Evolutionary conservation across 2,329 filamentous ascomycete species (phyloP).

Genomic region (Trichoderma koningii): DNA sequence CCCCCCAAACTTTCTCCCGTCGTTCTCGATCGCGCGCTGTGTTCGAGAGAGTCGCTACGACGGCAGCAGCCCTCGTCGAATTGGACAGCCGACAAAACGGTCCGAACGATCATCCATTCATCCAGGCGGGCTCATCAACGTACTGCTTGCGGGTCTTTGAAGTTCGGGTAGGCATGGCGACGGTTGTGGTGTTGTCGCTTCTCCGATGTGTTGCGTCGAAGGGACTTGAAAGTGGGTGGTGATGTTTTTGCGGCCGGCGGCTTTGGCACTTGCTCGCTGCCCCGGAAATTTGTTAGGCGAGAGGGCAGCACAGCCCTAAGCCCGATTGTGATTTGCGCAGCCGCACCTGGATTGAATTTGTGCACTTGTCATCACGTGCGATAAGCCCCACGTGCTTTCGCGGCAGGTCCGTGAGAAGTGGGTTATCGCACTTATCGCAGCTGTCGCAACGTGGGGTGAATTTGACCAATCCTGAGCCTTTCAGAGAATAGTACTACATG

Average conservation of each 20-base stretch:
- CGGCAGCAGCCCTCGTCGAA: slow-evolving; percentile 13
- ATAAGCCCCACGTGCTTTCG: slow-evolving; percentile 37
- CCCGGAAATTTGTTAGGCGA: slow-evolving; percentile 42
- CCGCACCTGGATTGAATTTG: neutral
- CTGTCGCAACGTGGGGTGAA: neutral
- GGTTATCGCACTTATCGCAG: too few relatives aligned
- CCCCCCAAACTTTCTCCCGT: too few relatives aligned
- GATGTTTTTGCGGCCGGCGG: slow-evolving; percentile 44
- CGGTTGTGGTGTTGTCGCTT: slow-evolving; percentile 50
- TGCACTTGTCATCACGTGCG: slow-evolving; percentile 2
- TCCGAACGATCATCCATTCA: neutral
- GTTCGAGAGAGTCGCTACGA: slow-evolving; percentile 22
- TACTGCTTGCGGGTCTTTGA: slow-evolving; percentile 79
- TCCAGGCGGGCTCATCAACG: slow-evolving; percentile 43
- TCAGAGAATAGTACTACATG: neutral
- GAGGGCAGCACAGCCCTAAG: slow-evolving; percentile 49
- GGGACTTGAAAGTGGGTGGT: slow-evolving; percentile 40
- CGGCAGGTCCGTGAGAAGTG: slow-evolving; percentile 32
- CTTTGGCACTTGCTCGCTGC: slow-evolving; percentile 32
- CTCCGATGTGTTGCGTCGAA: slow-evolving; percentile 43
- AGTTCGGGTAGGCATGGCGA: slow-evolving; percentile 72
- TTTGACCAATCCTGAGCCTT: neutral
- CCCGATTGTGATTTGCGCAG: slow-evolving; percentile 23
- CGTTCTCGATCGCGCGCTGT: slow-evolving; percentile 16
- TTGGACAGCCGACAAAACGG: slow-evolving; percentile 21